These are phyloP conservation scores for Globisporangium echinulatum DNA, from an alignment of 352 stramenopile genomes.

Conservation along the genomic window DNA sequence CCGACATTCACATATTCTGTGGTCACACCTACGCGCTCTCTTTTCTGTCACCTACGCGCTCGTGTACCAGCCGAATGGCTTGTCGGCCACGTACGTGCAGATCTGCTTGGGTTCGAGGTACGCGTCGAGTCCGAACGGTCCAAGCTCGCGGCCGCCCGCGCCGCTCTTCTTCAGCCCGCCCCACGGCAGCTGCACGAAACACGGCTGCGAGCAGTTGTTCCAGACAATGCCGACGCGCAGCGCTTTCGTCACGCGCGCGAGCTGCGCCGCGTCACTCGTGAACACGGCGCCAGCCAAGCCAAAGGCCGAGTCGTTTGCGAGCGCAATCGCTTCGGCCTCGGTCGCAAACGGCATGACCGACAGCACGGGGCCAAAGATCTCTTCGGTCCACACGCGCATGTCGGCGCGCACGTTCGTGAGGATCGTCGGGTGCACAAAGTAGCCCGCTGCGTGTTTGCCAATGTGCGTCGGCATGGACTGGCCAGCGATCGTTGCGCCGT, in stretches of 20 bases:
- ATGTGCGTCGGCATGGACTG: constrained; percentile 22
- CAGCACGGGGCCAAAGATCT: constrained; percentile 90
- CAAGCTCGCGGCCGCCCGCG: constrained; percentile 54
- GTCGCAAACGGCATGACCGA: constrained; percentile 83
- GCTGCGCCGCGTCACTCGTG: constrained; percentile 38
- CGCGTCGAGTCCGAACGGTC: constrained; percentile 48
- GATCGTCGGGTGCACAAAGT: constrained; percentile 75
- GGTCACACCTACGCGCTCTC: too few relatives aligned
- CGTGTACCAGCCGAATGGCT: constrained; percentile 59
- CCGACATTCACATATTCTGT: too few relatives aligned
- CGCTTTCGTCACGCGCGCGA: constrained; percentile 49
- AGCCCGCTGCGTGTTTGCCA: constrained; percentile 29
- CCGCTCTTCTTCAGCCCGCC: constrained; percentile 84
- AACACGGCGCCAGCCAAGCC: constrained; percentile 73
- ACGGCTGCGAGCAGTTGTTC: constrained; percentile 65
- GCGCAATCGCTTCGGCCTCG: constrained; percentile 68
- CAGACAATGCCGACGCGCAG: constrained; percentile 55
- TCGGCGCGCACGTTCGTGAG: constrained; percentile 49
- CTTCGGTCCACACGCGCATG: constrained; percentile 77
- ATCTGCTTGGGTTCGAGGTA: constrained; percentile 75
- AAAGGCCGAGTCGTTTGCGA: constrained; percentile 74
- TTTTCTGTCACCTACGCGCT: constrained; percentile 11
- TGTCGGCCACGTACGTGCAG: constrained; percentile 63
- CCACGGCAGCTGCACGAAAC: constrained; percentile 64
- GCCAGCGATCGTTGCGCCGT: constrained; percentile 41